Evolutionary conservation across 495 filamentous ascomycete genomes (phyloP).

Genomic region (Penicillium parvum): DNA sequence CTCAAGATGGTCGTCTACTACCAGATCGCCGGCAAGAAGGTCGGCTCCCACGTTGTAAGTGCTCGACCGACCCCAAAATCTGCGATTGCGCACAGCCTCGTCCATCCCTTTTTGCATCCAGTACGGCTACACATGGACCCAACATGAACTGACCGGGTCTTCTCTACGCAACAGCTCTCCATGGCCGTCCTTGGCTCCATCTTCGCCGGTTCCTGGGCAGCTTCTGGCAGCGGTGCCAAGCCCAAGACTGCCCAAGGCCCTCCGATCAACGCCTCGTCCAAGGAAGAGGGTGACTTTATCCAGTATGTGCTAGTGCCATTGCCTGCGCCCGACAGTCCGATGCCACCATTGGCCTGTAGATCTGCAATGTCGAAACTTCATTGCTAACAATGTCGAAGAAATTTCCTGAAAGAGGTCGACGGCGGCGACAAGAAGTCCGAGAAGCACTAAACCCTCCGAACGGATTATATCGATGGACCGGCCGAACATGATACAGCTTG

Average conservation of each 20-base stretch:
- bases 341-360: no score
- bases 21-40: constrained; percentile 78
- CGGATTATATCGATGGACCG: constrained; percentile 18
- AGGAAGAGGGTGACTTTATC: constrained; percentile 96
- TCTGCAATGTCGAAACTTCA: no score
- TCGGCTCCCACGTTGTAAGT: constrained; percentile 93
- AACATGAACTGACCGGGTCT: constrained; percentile 9
- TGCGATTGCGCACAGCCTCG: constrained; percentile 3
- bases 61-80: neutral
- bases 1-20: constrained; percentile 84
- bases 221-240: constrained; percentile 60
- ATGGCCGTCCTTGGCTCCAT: constrained; percentile 72
- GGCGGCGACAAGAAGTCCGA: constrained; percentile 60
- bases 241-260: constrained; percentile 56
- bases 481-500: constrained; percentile 12
- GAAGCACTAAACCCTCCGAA: constrained; percentile 50
- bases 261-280: constrained; percentile 79
- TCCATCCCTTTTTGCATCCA: constrained; percentile 22
- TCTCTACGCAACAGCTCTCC: constrained; percentile 61
- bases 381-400: constrained; percentile 45
- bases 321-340: no score
- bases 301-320: constrained; percentile 82
- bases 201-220: constrained; percentile 52
- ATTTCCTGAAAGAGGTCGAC: constrained; percentile 73
- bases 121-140: constrained; percentile 13